A percentile compares a stretch with the other conserved stretches of the same genome.
Evolutionary conservation across 768 basidiomycete species (phyloP).

Genomic region (Termitomyces sp.): DNA sequence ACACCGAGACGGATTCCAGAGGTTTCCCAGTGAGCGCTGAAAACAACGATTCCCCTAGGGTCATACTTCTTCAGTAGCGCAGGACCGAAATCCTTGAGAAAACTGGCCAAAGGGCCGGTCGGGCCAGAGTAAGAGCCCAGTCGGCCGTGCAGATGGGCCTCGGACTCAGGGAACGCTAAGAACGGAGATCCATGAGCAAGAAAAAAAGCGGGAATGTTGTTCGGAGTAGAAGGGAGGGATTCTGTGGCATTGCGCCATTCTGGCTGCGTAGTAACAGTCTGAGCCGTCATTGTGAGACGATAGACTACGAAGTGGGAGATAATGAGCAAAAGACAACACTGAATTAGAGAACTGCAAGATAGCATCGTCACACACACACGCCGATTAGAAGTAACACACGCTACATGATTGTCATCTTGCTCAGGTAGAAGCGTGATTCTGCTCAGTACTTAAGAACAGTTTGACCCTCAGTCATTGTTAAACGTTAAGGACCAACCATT

Average conservation of each 20-base stretch:
- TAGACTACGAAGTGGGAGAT: not conserved
- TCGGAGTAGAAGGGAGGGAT: conserved; percentile 47
- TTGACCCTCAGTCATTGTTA: not conserved
- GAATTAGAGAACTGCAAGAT: conserved; percentile 3
- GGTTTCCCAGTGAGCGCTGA: conserved; percentile 84
- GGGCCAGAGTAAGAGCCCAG: conserved; percentile 36
- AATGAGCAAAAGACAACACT: not conserved
- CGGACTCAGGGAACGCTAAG: conserved; percentile 33
- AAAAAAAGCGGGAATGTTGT: conserved; percentile 72
- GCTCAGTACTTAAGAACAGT: not conserved
- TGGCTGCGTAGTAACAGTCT: conserved; percentile 29
- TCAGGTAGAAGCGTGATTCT: not conserved
- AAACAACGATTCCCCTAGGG: conserved; percentile 75
- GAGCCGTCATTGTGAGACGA: conserved; percentile 7
- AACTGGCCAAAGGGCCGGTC: conserved; percentile 48
- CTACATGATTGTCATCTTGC: not conserved
- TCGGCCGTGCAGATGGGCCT: conserved; percentile 4
- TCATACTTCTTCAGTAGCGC: conserved; percentile 62
- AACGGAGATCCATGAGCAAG: conserved; percentile 67
- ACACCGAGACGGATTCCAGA: conserved; percentile 49
- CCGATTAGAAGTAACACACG: not conserved
- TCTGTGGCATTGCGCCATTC: conserved; percentile 53
- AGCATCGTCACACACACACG: conserved; percentile 2
- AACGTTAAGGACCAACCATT: not conserved
- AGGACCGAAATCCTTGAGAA: conserved; percentile 64